These are phyloP conservation scores for Pythium rhizo-oryzae DNA, from an alignment of 352 stramenopile genomes.

Conservation along the genomic window DNA sequence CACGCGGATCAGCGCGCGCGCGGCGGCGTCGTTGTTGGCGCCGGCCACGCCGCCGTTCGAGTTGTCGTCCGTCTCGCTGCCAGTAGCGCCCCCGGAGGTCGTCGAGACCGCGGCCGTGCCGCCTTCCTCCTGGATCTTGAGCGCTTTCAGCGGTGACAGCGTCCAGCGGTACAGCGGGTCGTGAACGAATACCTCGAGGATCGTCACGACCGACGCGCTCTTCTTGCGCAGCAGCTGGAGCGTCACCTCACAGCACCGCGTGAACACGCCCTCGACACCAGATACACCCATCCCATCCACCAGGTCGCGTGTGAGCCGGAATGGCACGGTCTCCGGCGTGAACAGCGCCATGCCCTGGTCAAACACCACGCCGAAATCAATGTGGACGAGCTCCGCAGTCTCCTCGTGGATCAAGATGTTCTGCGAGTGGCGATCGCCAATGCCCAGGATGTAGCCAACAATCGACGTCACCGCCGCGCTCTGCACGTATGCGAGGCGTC, in stretches of 20 bases:
- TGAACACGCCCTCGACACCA: conserved; percentile 97
- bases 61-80: conserved; percentile 31
- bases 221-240: conserved; percentile 93
- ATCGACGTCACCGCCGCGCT: conserved; percentile 98
- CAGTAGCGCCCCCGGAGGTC: not conserved
- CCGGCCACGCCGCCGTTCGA: conserved; percentile 2
- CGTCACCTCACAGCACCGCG: conserved; percentile 93
- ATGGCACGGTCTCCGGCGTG: conserved; percentile 98
- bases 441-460: conserved; percentile 95
- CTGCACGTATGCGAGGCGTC: conserved; percentile 93
- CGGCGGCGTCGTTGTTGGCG: conserved; percentile 85
- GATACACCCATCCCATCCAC: conserved; percentile 99
- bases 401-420: conserved; percentile 99
- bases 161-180: conserved; percentile 99
- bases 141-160: conserved; percentile 90
- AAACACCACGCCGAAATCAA: conserved; percentile 99
- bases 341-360: conserved; percentile 95
- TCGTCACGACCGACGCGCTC: conserved; percentile 94
- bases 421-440: conserved; percentile 98
- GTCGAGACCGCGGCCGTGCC: conserved; percentile 16
- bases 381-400: conserved; percentile 99
- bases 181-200: conserved; percentile 98
- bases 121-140: conserved; percentile 77
- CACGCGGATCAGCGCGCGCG: conserved; percentile 94
- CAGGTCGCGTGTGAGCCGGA: conserved; percentile 98